These are phyloP conservation scores for Solanum tacnaense DNA, from an alignment of 257 asterid genomes.

Conservation along the genomic window DNA sequence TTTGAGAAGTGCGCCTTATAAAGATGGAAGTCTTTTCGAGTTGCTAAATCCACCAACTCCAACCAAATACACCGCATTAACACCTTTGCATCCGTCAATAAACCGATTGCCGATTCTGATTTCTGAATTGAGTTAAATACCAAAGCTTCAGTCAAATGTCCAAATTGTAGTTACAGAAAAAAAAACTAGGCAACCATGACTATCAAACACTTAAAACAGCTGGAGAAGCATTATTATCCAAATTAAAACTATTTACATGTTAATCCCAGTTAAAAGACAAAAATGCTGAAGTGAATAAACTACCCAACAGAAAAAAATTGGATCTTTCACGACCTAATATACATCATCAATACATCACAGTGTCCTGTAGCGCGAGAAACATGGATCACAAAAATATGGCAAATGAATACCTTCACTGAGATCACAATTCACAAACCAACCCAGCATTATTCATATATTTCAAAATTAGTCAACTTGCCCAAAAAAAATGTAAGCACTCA, in stretches of 20 bases:
- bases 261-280: background rate
- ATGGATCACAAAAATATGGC: background rate
- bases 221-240: background rate
- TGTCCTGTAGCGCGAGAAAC: background rate
- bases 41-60: background rate
- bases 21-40: background rate
- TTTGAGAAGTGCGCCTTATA: background rate
- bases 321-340: background rate
- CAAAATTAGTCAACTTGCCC: background rate
- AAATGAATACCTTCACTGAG: background rate
- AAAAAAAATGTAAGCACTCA: background rate
- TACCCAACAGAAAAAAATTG: background rate
- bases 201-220: background rate
- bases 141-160: slow-evolving; percentile 1
- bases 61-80: background rate
- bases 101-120: background rate
- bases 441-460: background rate
- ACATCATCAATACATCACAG: background rate
- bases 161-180: background rate
- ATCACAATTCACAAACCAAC: background rate
- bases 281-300: background rate
- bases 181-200: background rate
- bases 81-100: background rate
- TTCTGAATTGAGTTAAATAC: background rate
- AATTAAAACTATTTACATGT: background rate